phyloP scores from a whole-genome alignment of 2,329 filamentous ascomycete genomes.

The Dichotomopilus funicola region DNA sequence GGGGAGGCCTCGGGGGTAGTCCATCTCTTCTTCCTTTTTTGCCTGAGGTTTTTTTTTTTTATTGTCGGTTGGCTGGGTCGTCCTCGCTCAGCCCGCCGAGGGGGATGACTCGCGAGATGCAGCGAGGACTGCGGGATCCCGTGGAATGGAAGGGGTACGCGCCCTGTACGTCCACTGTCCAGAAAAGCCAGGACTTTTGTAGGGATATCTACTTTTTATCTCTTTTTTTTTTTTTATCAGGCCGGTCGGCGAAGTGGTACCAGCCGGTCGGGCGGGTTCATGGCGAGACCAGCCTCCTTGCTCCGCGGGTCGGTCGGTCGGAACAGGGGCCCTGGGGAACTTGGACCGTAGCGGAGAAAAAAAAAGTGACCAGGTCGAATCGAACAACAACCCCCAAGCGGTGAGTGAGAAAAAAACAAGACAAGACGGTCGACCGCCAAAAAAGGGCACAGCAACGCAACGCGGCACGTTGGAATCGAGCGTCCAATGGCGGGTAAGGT shows the following conservation, averaged over 20 bases:
- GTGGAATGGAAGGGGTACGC: background rate
- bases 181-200: background rate
- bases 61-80: background rate
- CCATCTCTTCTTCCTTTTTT: conserved; percentile 15
- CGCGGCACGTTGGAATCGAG: background rate
- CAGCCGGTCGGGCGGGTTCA: conserved; percentile 19
- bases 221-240: background rate
- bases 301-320: background rate
- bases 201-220: background rate
- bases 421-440: too few relatives aligned
- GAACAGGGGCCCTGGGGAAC: background rate
- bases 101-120: background rate
- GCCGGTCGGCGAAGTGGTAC: conserved; percentile 17
- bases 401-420: too few relatives aligned
- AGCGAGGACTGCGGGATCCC: background rate
- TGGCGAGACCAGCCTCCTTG: conserved; percentile 17
- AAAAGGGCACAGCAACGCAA: background rate
- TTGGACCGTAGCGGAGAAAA: conserved; percentile 17
- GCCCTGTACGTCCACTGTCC: background rate
- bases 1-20: conserved; percentile 29
- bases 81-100: background rate
- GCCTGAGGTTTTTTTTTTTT: too few relatives aligned
- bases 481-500: conserved; percentile 7
- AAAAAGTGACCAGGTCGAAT: background rate
- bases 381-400: too few relatives aligned